These are phyloP conservation scores for Podaxis sp. DNA, from an alignment of 768 basidiomycete species.

Conservation along the genomic window DNA sequence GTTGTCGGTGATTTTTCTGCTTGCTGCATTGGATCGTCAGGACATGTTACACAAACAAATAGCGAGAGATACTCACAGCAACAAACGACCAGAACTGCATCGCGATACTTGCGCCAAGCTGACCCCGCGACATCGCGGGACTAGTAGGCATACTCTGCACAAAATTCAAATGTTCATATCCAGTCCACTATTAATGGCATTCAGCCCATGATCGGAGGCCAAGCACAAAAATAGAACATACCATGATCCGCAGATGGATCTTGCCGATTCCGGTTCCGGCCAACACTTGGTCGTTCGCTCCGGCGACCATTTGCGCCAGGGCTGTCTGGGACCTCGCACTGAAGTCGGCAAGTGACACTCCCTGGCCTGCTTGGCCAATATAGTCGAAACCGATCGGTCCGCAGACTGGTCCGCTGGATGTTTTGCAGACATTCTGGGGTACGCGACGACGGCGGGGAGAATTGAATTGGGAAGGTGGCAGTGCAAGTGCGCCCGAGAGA, in stretches of 20 bases:
- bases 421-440: slow-evolving; percentile 8
- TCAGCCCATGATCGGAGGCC: neutral
- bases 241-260: slow-evolving; percentile 18
- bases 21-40: slow-evolving; percentile 9
- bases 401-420: slow-evolving; percentile 1
- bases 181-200: slow-evolving; percentile 15
- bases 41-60: neutral
- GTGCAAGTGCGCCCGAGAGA: slow-evolving; percentile 11
- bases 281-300: slow-evolving; percentile 17
- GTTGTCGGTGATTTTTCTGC: slow-evolving; percentile 6
- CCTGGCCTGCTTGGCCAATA: slow-evolving; percentile 12
- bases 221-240: neutral
- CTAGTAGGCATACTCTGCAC: slow-evolving; percentile 11
- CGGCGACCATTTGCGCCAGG: slow-evolving; percentile 14
- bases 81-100: slow-evolving; percentile 15
- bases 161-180: slow-evolving; percentile 17
- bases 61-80: neutral
- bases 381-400: slow-evolving; percentile 12
- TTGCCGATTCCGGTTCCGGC: slow-evolving; percentile 4
- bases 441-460: slow-evolving; percentile 9
- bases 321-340: slow-evolving; percentile 9
- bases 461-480: slow-evolving; percentile 5
- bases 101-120: slow-evolving; percentile 41
- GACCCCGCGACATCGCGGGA: slow-evolving; percentile 39
- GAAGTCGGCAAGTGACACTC: slow-evolving; percentile 15